These are phyloP conservation scores for Leptographium flavum DNA, from an alignment of 2,329 filamentous ascomycete genomes.

Conservation along the genomic window DNA sequence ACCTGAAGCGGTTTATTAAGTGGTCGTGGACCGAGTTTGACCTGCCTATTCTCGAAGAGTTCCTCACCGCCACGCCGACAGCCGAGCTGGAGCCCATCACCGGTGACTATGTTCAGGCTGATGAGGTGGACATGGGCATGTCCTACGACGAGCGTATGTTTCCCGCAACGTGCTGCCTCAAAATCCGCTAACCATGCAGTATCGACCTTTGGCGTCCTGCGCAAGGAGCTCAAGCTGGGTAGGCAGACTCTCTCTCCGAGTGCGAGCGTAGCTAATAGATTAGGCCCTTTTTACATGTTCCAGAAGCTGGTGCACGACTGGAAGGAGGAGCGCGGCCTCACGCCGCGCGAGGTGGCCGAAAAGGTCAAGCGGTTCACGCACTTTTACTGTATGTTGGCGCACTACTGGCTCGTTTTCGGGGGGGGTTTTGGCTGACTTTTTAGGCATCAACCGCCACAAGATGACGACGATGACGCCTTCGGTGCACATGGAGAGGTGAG, in stretches of 20 bases:
- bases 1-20: slow-evolving; percentile 58
- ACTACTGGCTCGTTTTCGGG: background rate
- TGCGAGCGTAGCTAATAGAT: background rate
- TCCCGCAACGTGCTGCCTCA: too few relatives aligned
- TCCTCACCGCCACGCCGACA: slow-evolving; percentile 48
- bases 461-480: slow-evolving; percentile 47
- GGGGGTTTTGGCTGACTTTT: background rate
- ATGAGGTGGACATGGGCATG: slow-evolving; percentile 39
- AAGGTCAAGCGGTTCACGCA: slow-evolving; percentile 32
- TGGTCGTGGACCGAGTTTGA: slow-evolving; percentile 45
- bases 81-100: slow-evolving; percentile 53
- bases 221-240: slow-evolving; percentile 32
- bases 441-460: slow-evolving; percentile 47
- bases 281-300: slow-evolving; percentile 29
- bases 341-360: slow-evolving; percentile 27
- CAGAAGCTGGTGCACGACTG: slow-evolving; percentile 31
- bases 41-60: slow-evolving; percentile 50
- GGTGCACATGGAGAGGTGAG: slow-evolving; percentile 25
- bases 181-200: slow-evolving; percentile 6
- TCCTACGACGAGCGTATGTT: slow-evolving; percentile 28
- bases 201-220: slow-evolving; percentile 19
- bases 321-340: slow-evolving; percentile 19
- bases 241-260: background rate
- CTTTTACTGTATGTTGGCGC: slow-evolving; percentile 26
- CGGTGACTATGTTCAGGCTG: slow-evolving; percentile 35